Percentiles rank a stretch among this genome's conserved stretches.
phyloP scores from a whole-genome alignment of 2,329 filamentous ascomycete species.

The Aspergillus clavatus region DNA sequence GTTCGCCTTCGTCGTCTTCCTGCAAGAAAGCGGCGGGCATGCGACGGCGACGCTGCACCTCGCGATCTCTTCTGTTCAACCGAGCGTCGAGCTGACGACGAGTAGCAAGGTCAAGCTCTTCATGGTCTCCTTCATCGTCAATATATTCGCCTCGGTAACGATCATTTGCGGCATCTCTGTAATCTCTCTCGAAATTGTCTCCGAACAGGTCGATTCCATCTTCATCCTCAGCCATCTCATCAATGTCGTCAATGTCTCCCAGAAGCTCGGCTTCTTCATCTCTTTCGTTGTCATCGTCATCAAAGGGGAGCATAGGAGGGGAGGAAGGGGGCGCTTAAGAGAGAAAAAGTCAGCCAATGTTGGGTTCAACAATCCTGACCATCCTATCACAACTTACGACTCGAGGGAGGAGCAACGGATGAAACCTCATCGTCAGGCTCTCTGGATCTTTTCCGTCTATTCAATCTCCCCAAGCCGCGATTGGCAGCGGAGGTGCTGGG shows the following conservation, averaged over 20 bases:
- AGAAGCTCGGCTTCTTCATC: constrained; percentile 56
- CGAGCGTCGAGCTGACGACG: constrained; percentile 59
- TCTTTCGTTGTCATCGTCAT: constrained; percentile 42
- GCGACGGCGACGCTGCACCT: constrained; percentile 53
- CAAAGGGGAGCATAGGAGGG: constrained; percentile 52
- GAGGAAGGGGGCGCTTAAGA: constrained; percentile 51
- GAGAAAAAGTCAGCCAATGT: constrained; percentile 11
- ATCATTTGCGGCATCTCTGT: constrained; percentile 45
- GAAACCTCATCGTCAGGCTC: constrained; percentile 61
- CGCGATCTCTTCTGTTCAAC: constrained; percentile 58
- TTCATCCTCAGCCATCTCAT: constrained; percentile 65
- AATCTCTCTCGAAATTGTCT: constrained; percentile 63
- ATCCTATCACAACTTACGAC: constrained; percentile 47
- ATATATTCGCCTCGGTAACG: constrained; percentile 57
- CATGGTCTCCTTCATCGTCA: constrained; percentile 62
- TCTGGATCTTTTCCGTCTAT: constrained; percentile 59
- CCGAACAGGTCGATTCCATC: constrained; percentile 66
- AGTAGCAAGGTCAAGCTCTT: constrained; percentile 54
- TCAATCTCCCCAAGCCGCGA: constrained; percentile 56
- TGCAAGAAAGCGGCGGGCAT: constrained; percentile 61
- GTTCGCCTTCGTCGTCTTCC: constrained; percentile 74
- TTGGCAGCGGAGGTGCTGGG: constrained; percentile 79
- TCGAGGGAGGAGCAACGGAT: constrained; percentile 57
- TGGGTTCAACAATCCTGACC: not conserved
- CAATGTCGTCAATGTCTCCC: constrained; percentile 61